Percentiles rank a stretch among this genome's conserved stretches.
These are phyloP conservation scores for Chernovozyma aurita DNA, from an alignment of 1,139 yeast species.

Conservation along the genomic window DNA sequence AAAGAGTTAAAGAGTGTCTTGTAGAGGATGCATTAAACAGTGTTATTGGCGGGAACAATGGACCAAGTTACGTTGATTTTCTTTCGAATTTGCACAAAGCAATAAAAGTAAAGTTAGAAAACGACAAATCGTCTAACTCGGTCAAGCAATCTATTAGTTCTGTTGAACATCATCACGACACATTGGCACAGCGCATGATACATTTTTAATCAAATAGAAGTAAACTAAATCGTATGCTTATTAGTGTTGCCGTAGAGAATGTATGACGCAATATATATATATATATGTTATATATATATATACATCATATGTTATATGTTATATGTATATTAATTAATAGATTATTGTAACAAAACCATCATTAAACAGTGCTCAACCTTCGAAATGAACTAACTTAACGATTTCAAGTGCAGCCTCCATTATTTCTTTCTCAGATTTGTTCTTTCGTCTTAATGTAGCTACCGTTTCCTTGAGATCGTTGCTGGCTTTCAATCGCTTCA, in stretches of 20 bases:
- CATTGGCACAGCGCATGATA: conserved; percentile 37
- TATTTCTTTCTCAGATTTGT: not conserved
- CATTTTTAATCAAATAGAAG: no score
- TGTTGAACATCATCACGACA: conserved; percentile 25
- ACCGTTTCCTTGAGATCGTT: conserved; percentile 1
- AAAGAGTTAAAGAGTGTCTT: conserved; percentile 54
- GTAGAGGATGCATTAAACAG: conserved; percentile 61
- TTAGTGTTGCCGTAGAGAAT: no score
- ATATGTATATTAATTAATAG: no score
- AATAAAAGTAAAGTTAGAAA: conserved; percentile 51
- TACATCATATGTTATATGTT: no score
- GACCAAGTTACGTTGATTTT: conserved; percentile 57
- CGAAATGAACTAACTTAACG: no score
- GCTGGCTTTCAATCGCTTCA: conserved; percentile 19
- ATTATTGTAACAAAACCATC: no score
- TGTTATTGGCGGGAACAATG: conserved; percentile 27
- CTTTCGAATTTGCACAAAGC: conserved; percentile 58
- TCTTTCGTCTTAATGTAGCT: no score
- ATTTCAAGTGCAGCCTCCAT: conserved; percentile 8
- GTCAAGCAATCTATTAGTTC: conserved; percentile 27
- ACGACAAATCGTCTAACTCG: conserved; percentile 32
- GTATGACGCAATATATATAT: no score
- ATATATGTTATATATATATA: no score
- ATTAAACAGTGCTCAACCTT: no score
- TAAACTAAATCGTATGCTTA: no score